Evolutionary conservation across 1,284 basidiomycete genomes (phyloP).

Genomic region (Rhodotorula sp.): DNA sequence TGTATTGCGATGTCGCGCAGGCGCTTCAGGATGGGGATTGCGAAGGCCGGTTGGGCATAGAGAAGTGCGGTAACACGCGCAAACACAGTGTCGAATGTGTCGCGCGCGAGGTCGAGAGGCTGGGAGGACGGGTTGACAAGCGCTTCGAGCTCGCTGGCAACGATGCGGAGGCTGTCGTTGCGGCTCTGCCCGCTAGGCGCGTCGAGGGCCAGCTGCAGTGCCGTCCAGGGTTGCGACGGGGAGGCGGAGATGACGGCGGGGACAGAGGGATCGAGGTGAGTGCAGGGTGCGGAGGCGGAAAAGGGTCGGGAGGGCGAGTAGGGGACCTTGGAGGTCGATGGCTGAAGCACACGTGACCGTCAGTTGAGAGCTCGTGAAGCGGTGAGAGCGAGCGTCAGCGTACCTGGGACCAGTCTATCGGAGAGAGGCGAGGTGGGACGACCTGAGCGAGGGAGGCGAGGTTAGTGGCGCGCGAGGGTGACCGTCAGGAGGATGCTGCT

Average conservation of each 20-base stretch:
- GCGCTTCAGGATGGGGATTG: slow-evolving; percentile 7
- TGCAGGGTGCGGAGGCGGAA: not conserved
- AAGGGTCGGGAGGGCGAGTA: slow-evolving; percentile 20
- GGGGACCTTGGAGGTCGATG: slow-evolving; percentile 28
- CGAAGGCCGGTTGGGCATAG: not conserved
- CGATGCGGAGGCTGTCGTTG: not conserved
- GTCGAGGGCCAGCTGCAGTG: not conserved
- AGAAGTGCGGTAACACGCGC: not conserved
- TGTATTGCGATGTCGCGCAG: not conserved
- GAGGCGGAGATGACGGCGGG: too few species aligned
- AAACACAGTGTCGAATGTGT: slow-evolving; percentile 18
- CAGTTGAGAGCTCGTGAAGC: not conserved
- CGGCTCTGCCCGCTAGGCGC: not conserved
- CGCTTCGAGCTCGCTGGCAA: not conserved
- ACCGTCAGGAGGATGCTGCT: too few species aligned
- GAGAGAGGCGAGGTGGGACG: not conserved
- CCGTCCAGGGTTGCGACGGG: not conserved
- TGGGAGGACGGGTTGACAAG: slow-evolving; percentile 9
- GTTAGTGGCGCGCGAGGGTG: not conserved
- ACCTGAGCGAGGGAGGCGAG: not conserved
- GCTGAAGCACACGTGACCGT: not conserved
- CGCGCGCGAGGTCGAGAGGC: not conserved
- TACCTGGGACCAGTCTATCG: slow-evolving; percentile 27
- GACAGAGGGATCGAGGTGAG: not conserved
- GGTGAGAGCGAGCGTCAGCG: not conserved